Base-by-base conservation (phyloP, 2,329 filamentous ascomycete species). In the Xylaria sp. region DNA sequence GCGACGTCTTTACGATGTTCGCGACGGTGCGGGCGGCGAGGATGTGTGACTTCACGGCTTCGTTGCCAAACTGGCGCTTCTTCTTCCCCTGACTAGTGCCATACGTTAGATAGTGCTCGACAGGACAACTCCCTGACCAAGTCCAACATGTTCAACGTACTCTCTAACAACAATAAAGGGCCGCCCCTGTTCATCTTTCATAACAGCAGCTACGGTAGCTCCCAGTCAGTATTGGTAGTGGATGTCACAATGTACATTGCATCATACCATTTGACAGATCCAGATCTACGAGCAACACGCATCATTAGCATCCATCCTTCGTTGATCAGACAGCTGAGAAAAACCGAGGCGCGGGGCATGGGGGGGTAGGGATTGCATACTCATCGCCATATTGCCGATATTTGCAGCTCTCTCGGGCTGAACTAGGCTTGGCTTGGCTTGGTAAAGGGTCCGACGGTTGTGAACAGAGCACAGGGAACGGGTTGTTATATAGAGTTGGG, bases 101-200 rank as follows among this genome's bases (percentile, higher is more conserved):
- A 65, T 71, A 39, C 15, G 68, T 72, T 68, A 75, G 55, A 45
- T 8, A 13, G 25, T 34, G 18, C 12, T 52, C 48, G 48, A 73
- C 58, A 36, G 59, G 23, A 34, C 55, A 48, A 64, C 41, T 46
- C 9, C 25, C 6, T 23, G 4, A 13, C 6, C 23, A 18, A 2
- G 39, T 36, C 45, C 57, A 66, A 20, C 23, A 10, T 45, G n/a
- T 23, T 61, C 53, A 68, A 88, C 92, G 76, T 87, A 97, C 93
- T 99, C 96, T 90, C 96, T 89, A 76, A 99, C 96, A 72, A 99
- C 91, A 80, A 99, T 99, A 82, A 99, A 99, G 45, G 96, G 96
- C 79, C 96, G 90, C 70, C 96, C 96, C 81, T 96, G 91, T 84
- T 99, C 96, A 87, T 99, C 96, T 86, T 97, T 97, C 86, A 97